Percentiles rank a stretch among this genome's conserved stretches.
These are phyloP conservation scores for Cruciata laevipes DNA, from an alignment of 257 asterid genomes.

Conservation along the genomic window DNA sequence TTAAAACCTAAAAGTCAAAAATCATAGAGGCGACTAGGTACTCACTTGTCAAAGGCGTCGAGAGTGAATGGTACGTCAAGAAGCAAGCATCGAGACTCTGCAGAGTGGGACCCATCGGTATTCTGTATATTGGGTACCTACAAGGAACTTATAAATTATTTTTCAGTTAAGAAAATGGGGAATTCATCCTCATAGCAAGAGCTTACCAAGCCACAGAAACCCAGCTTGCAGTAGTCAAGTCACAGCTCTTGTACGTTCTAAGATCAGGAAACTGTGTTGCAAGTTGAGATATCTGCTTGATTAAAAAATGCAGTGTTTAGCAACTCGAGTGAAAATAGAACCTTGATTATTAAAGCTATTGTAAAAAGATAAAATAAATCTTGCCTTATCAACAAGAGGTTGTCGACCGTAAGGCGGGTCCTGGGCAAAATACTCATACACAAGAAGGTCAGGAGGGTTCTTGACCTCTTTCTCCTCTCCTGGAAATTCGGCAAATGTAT, in stretches of 20 bases:
- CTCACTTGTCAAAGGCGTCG: slow-evolving; percentile 60
- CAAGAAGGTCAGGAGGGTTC: slow-evolving; percentile 59
- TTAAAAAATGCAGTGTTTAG: slow-evolving; percentile 10
- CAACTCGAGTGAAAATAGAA: neutral
- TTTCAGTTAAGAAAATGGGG: neutral
- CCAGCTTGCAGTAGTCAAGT: slow-evolving; percentile 80
- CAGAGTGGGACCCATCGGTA: slow-evolving; percentile 87
- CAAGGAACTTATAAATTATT: neutral
- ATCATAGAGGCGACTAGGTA: neutral
- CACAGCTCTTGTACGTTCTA: slow-evolving; percentile 67
- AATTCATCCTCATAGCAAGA: neutral
- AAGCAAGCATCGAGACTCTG: slow-evolving; percentile 90
- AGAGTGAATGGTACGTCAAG: slow-evolving; percentile 75
- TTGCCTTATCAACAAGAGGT: slow-evolving; percentile 87
- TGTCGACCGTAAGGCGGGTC: slow-evolving; percentile 81
- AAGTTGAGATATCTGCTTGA: slow-evolving; percentile 58
- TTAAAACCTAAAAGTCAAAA: too few species aligned
- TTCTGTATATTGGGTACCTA: slow-evolving; percentile 95
- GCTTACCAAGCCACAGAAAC: slow-evolving; percentile 89
- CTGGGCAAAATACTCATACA: slow-evolving; percentile 61
- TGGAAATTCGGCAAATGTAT: slow-evolving; percentile 31
- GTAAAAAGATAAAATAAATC: slow-evolving; percentile 18
- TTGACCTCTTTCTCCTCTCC: slow-evolving; percentile 40
- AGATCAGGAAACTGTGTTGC: slow-evolving; percentile 65
- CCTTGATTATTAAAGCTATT: neutral